Evolutionary conservation across 1,139 yeast species (phyloP).

Genomic region (Suhomyces guaymorum): DNA sequence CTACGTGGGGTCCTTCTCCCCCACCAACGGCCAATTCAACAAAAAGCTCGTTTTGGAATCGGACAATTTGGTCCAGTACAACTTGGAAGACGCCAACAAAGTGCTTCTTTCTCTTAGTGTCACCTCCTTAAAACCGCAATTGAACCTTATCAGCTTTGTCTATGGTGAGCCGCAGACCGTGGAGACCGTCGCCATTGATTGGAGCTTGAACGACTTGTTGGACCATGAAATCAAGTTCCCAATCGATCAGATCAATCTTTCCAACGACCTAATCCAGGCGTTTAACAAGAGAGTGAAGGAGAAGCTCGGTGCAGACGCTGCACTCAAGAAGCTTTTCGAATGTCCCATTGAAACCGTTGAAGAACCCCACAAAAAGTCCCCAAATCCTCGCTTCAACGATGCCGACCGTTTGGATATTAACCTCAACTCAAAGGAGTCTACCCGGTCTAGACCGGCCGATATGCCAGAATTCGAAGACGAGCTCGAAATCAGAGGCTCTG

Average conservation of each 20-base stretch:
- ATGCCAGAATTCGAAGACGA: slow-evolving; percentile 34
- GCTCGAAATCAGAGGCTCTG: slow-evolving; percentile 21
- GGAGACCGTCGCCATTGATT: slow-evolving; percentile 26
- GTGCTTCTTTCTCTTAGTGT: slow-evolving; percentile 15
- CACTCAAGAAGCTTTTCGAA: slow-evolving; percentile 11
- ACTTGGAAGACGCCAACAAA: slow-evolving; percentile 7
- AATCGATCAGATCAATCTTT: slow-evolving; percentile 24
- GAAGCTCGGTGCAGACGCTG: slow-evolving; percentile 9
- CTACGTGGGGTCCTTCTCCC: slow-evolving; percentile 24
- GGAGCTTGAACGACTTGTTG: slow-evolving; percentile 22
- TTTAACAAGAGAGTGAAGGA: slow-evolving; percentile 21
- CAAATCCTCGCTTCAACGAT: slow-evolving; percentile 11
- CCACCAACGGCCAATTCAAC: slow-evolving; percentile 8
- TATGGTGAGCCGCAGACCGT: slow-evolving; percentile 16
- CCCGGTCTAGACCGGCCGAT: slow-evolving; percentile 14
- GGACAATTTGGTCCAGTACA: slow-evolving; percentile 20
- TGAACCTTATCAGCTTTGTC: slow-evolving; percentile 21
- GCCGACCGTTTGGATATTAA: slow-evolving; percentile 13
- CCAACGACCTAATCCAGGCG: slow-evolving; percentile 24
- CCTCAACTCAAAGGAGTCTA: no score
- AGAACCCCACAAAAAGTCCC: slow-evolving; percentile 4
- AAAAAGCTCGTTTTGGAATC: slow-evolving; percentile 8
- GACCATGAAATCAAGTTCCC: slow-evolving; percentile 25
- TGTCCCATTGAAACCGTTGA: slow-evolving; percentile 2
- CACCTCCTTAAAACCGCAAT: slow-evolving; percentile 15